Percentiles rank a stretch among this genome's conserved stretches.
These are phyloP conservation scores for Cubamyces lactineus DNA, from an alignment of 768 basidiomycete species.

Conservation along the genomic window DNA sequence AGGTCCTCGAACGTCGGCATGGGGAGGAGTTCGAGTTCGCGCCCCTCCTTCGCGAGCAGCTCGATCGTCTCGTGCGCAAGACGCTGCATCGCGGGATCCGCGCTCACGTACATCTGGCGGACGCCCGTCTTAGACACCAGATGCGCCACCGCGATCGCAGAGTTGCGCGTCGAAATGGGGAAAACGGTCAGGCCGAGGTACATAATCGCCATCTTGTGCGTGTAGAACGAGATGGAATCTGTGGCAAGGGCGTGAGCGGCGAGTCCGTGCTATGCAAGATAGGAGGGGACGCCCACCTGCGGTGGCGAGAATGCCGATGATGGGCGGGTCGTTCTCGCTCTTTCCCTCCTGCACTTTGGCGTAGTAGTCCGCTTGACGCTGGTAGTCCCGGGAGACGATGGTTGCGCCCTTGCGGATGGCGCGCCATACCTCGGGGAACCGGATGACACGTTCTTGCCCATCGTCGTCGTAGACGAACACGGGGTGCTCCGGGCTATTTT, in stretches of 20 bases:
- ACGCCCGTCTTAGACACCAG: conserved; percentile 35
- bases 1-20: conserved; percentile 31
- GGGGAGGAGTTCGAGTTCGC: conserved; percentile 18
- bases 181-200: conserved; percentile 34
- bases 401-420: conserved; percentile 35
- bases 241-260: background rate
- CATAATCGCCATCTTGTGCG: conserved; percentile 26
- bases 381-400: conserved; percentile 21
- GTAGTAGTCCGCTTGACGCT: conserved; percentile 8
- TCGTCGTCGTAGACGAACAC: conserved; percentile 34
- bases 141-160: conserved; percentile 37
- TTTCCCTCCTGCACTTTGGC: conserved; percentile 5
- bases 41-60: conserved; percentile 19
- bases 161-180: conserved; percentile 42
- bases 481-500: conserved; percentile 37
- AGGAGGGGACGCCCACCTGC: conserved; percentile 17
- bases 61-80: conserved; percentile 27
- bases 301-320: conserved; percentile 32
- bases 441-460: conserved; percentile 24
- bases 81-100: conserved; percentile 28
- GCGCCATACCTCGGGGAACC: conserved; percentile 32
- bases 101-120: conserved; percentile 32
- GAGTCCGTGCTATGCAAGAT: background rate
- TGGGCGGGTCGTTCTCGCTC: conserved; percentile 17
- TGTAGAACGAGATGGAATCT: conserved; percentile 34